Percentiles rank a stretch among this genome's conserved stretches.
These are phyloP conservation scores for Cladosporium oxysporum DNA, from an alignment of 2,329 filamentous ascomycete species.

Conservation along the genomic window DNA sequence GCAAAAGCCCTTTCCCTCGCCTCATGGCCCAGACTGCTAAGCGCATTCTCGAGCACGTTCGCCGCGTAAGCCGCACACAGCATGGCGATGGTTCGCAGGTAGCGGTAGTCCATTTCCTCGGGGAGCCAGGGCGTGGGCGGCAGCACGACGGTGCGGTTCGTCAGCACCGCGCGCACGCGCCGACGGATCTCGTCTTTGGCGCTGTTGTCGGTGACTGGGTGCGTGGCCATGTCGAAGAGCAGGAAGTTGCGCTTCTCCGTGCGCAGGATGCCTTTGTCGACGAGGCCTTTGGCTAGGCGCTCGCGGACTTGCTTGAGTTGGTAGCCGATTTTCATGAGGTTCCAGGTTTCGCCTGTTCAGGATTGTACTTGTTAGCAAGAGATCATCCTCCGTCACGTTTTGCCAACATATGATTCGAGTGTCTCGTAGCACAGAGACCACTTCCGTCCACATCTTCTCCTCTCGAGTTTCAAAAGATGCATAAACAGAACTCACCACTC, in stretches of 20 bases:
- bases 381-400: too few species aligned
- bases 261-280: conserved; percentile 97
- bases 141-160: conserved; percentile 89
- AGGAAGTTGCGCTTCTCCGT: conserved; percentile 99
- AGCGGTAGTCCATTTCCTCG: conserved; percentile 91
- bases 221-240: conserved; percentile 99
- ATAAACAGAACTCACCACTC: conserved; percentile 71
- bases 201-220: conserved; percentile 92
- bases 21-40: conserved; percentile 91
- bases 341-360: conserved; percentile 89
- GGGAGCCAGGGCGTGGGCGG: conserved; percentile 85
- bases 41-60: conserved; percentile 96
- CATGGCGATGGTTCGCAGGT: conserved; percentile 89
- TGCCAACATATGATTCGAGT: not conserved
- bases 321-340: conserved; percentile 99
- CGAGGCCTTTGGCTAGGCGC: conserved; percentile 91
- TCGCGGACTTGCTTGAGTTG: conserved; percentile 99
- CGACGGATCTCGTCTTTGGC: conserved; percentile 97
- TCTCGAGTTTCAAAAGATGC: not conserved
- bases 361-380: conserved; percentile 30
- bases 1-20: conserved; percentile 91
- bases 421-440: too few species aligned
- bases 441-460: not conserved
- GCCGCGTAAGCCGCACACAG: conserved; percentile 97
- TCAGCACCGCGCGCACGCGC: conserved; percentile 88